Base-by-base conservation (phyloP, 2,329 filamentous ascomycete genomes). In the Colletotrichum euphorbiae region DNA sequence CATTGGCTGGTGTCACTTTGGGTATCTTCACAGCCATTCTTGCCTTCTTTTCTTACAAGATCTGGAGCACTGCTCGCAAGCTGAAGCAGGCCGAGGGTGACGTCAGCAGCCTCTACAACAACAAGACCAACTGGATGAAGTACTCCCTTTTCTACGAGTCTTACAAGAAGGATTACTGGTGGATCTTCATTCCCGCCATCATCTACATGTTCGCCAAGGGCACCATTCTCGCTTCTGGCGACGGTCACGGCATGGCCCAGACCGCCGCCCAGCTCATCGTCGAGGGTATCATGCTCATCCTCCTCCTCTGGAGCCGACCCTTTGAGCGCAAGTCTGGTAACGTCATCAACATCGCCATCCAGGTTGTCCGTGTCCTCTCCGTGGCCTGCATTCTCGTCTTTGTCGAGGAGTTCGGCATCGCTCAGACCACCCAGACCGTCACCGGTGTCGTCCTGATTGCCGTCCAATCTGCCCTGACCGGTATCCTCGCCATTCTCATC, bases 81-180 rank as follows among this genome's bases (percentile, higher is more conserved):
- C 90, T 93, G 72, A 95, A 93, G 83, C 86, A 89, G 75, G 75
- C 84, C 33, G 90, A 97, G 72, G 95, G 95, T 65, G 91, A 94
- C 75, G 80, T 87, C 0, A 84, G 85, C 15, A 88, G 83, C 12
- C 85, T 99, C 8, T 98, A 94, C 79, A 92, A 98, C 69, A 87
- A 98, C 81, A 97, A 96, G 83, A 48, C 91, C 67, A 90, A 91
- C 45, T 98, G 96, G 94, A 86, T 93, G 78, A 97, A 96, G 83
- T 99, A 99, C 85, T 96, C 93, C 75, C 85, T 98, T 70, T 98
- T 99, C 82, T 99, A 99, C 83, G 96, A 98, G 75, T 91, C 91
- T 73, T 98, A 97, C 85, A 94, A 93, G 82, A 93, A 92, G 80
- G 89, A 90, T 73, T 97, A 95, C 83, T 99, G 96, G 96, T 98